A percentile compares a stretch with the other conserved stretches of the same genome.
These are phyloP conservation scores for Brassica carinata DNA, from an alignment of 345 rosid genomes.

Conservation along the genomic window DNA sequence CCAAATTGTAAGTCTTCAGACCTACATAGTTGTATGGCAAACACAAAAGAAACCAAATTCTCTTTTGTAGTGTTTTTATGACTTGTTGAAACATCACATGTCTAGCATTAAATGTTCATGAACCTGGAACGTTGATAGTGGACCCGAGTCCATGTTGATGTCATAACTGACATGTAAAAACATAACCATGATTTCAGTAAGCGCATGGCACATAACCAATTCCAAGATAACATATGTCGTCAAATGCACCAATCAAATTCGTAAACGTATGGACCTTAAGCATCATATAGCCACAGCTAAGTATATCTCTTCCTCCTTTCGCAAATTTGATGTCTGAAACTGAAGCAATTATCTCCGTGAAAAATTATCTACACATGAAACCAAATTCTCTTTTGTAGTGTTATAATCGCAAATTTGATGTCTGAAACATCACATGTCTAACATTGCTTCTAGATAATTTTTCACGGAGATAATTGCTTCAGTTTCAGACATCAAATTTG, in stretches of 20 bases:
- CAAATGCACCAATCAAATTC: conserved; percentile 4
- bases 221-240: conserved; percentile 2
- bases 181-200: conserved; percentile 15
- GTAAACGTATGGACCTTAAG: conserved; percentile 61
- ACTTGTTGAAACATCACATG: conserved; percentile 6
- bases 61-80: background rate
- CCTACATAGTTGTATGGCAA: conserved; percentile 5
- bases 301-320: conserved; percentile 76
- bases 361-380: conserved; percentile 37
- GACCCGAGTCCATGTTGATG: conserved; percentile 98
- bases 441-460: conserved; percentile 34
- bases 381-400: no score
- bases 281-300: conserved; percentile 94
- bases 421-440: no score
- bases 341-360: conserved; percentile 97
- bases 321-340: conserved; percentile 88
- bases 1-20: conserved; percentile 72
- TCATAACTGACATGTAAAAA: conserved; percentile 57
- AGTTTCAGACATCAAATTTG: conserved; percentile 86
- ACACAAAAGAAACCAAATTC: conserved; percentile 10
- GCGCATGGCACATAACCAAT: conserved; percentile 9
- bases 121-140: conserved; percentile 88
- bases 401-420: no score
- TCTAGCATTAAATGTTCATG: conserved; percentile 64
- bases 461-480: conserved; percentile 97